A percentile compares a stretch with the other conserved stretches of the same genome.
phyloP scores from a whole-genome alignment of 192 early-diverging fungal genomes.

The Backusella tuberculispora region DNA sequence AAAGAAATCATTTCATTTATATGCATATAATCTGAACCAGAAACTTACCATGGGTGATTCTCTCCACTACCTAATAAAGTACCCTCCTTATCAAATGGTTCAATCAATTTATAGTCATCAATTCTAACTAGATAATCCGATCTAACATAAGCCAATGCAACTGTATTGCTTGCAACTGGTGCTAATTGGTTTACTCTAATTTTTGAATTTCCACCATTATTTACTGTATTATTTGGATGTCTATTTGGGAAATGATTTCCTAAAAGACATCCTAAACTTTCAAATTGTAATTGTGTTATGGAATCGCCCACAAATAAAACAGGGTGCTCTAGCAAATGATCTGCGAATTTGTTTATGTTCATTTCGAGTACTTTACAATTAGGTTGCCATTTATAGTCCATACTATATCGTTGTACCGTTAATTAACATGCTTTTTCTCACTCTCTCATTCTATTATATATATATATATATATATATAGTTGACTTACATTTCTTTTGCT shows the following conservation, averaged over 20 bases:
- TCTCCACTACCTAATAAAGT: slow-evolving; percentile 29
- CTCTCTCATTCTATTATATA: background rate
- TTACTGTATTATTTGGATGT: background rate
- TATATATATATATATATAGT: background rate
- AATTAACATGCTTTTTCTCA: background rate
- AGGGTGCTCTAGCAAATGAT: slow-evolving; percentile 36
- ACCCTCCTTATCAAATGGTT: slow-evolving; percentile 29
- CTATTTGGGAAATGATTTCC: slow-evolving; percentile 28
- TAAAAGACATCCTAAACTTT: slow-evolving; percentile 34
- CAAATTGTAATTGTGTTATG: slow-evolving; percentile 40
- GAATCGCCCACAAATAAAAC: slow-evolving; percentile 42
- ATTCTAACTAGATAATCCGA: slow-evolving; percentile 36
- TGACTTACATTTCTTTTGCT: slow-evolving; percentile 30
- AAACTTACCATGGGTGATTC: slow-evolving; percentile 39
- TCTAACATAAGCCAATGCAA: slow-evolving; percentile 32
- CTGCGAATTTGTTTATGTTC: slow-evolving; percentile 20
- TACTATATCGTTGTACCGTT: background rate
- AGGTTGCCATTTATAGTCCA: slow-evolving; percentile 40
- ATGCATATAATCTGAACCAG: background rate
- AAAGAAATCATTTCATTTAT: background rate
- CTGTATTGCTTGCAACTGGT: background rate
- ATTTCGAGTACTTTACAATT: slow-evolving; percentile 29
- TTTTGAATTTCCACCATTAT: slow-evolving; percentile 20
- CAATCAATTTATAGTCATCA: slow-evolving; percentile 36
- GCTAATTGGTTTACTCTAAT: slow-evolving; percentile 16